Evolutionary conservation across 2,329 filamentous ascomycete genomes (phyloP).

Genomic region (Penicillium hordei): DNA sequence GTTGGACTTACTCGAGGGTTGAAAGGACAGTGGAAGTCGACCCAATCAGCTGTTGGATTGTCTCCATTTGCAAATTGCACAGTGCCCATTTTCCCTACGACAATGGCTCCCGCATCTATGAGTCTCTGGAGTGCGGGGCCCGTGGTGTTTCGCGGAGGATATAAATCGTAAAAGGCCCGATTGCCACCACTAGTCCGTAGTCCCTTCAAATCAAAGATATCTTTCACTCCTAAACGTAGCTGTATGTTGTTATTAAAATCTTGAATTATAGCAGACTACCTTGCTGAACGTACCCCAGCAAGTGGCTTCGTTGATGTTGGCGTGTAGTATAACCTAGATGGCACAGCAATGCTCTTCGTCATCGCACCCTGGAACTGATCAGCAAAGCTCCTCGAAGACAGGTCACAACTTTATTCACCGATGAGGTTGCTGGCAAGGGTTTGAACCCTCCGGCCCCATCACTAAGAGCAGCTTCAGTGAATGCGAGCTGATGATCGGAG

Average conservation of each 20-base stretch:
- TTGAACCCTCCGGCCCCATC: conserved; percentile 19
- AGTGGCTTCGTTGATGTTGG: conserved; percentile 56
- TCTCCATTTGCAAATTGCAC: conserved; percentile 39
- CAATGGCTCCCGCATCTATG: conserved; percentile 58
- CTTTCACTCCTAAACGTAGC: conserved; percentile 60
- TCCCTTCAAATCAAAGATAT: conserved; percentile 61
- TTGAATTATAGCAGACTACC: fast-evolving
- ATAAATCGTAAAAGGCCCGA: conserved; percentile 57
- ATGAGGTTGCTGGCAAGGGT: conserved; percentile 15
- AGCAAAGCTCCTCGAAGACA: not conserved
- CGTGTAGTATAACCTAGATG: conserved; percentile 60
- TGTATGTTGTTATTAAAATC: not conserved
- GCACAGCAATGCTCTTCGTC: conserved; percentile 53
- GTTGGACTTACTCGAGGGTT: conserved; percentile 31
- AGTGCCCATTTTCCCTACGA: conserved; percentile 40
- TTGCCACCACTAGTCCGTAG: conserved; percentile 59
- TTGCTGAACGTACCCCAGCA: conserved; percentile 48
- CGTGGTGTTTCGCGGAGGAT: conserved; percentile 48
- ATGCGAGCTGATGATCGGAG: conserved; percentile 51
- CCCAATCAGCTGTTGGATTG: conserved; percentile 31
- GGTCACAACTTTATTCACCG: conserved; percentile 3
- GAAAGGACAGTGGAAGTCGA: conserved; percentile 40
- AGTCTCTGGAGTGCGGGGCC: conserved; percentile 55
- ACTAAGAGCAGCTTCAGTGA: conserved; percentile 48
- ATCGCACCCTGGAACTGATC: conserved; percentile 12